Conservation (phyloP, 805 yeast genomes). For the Pichia scutulata region DNA sequence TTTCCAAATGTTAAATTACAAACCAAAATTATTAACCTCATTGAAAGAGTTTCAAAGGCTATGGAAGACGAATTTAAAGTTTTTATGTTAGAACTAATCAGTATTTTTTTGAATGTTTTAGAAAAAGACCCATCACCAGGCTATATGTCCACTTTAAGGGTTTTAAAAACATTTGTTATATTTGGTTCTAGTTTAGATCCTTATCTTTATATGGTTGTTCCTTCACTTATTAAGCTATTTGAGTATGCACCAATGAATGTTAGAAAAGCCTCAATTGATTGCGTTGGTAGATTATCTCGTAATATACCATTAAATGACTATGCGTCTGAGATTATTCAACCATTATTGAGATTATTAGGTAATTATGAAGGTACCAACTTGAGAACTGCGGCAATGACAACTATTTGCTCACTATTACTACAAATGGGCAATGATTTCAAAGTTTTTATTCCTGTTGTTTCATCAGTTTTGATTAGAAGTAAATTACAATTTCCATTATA, state of each 20-base stretch:
- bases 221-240: constrained; percentile 72
- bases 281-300: constrained; percentile 74
- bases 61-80: constrained; percentile 88
- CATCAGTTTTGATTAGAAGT: constrained; percentile 52
- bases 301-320: constrained; percentile 70
- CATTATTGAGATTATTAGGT: constrained; percentile 61
- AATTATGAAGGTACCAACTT: constrained; percentile 42
- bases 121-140: constrained; percentile 63
- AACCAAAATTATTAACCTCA: constrained; percentile 66
- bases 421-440: constrained; percentile 80
- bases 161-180: constrained; percentile 72
- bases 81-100: constrained; percentile 70
- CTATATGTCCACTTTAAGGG: constrained; percentile 58
- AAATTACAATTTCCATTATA: constrained; percentile 65
- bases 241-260: constrained; percentile 60
- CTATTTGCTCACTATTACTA: constrained; percentile 66
- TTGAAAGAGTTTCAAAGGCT: constrained; percentile 79
- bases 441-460: constrained; percentile 78
- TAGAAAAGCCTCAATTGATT: constrained; percentile 66
- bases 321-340: constrained; percentile 87
- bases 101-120: constrained; percentile 65
- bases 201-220: constrained; percentile 78
- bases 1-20: constrained; percentile 60
- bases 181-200: constrained; percentile 88
- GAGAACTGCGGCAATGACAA: constrained; percentile 60